Evolutionary conservation across 2,329 filamentous ascomycete genomes (phyloP).

Genomic region (Venturiaceae sp.): DNA sequence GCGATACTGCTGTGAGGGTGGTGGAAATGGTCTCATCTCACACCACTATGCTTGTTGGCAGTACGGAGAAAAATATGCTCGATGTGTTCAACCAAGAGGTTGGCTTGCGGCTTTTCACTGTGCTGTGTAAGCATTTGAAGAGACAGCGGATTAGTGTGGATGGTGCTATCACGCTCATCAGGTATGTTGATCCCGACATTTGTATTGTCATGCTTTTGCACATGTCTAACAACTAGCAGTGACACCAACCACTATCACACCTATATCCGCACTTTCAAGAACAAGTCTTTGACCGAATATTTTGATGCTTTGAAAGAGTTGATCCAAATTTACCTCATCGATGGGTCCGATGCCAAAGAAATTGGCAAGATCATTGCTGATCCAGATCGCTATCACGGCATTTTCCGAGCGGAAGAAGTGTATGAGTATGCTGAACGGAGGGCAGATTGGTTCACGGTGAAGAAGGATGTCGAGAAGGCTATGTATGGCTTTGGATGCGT

Average conservation of each 20-base stretch:
- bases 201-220: not conserved
- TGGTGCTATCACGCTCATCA: slow-evolving; percentile 83
- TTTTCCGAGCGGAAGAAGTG: slow-evolving; percentile 92
- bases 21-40: slow-evolving; percentile 81
- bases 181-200: slow-evolving; percentile 27
- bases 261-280: slow-evolving; percentile 72
- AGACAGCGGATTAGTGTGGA: slow-evolving; percentile 84
- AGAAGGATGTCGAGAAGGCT: slow-evolving; percentile 79
- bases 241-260: slow-evolving; percentile 92
- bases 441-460: slow-evolving; percentile 91
- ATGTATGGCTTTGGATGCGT: slow-evolving; percentile 93
- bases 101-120: slow-evolving; percentile 80
- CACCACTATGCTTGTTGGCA: slow-evolving; percentile 85
- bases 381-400: slow-evolving; percentile 76
- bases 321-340: slow-evolving; percentile 91
- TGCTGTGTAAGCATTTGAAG: slow-evolving; percentile 95
- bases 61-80: slow-evolving; percentile 94
- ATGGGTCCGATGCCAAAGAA: slow-evolving; percentile 78
- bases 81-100: slow-evolving; percentile 99
- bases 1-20: slow-evolving; percentile 66
- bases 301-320: slow-evolving; percentile 87
- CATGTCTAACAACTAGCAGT: slow-evolving; percentile 30
- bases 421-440: slow-evolving; percentile 92
- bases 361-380: slow-evolving; percentile 94
- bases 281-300: slow-evolving; percentile 76